Evolutionary conservation across 73 alveolate genomes (phyloP), one percentile per base, ranked within the genome.

Genomic region (Tetrahymena thermophila): DNA sequence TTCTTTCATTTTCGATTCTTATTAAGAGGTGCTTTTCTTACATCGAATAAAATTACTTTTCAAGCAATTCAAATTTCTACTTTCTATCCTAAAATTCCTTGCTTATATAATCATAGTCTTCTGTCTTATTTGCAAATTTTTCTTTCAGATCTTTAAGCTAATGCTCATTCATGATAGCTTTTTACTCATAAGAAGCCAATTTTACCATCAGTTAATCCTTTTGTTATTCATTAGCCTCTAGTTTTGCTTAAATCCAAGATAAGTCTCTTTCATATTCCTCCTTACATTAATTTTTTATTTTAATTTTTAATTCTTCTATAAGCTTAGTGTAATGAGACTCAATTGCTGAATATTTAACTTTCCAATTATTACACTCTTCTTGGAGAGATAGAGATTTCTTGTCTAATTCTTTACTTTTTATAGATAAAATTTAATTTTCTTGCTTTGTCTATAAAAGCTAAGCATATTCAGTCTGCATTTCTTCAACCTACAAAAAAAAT

Each of bases 331-430:
- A 71, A 71, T 71, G 89, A 23, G 89, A 71, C 31, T 71, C 89
- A 0, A 71, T 71, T 19, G 89, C 89, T 19, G 89, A 71, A 31
- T 71, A 71, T n/a, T 71, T 71, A 28, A 71, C 89, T 71, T 71
- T 71, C 89, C 89, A 71, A 71, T 71, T 71, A 71, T 71, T 71
- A 71, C 89, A 71, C n/a, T 71, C 89, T n/a, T 71, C 89, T 71
- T 71, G 11, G 42, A 71, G 31, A 15, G 89, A 4, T 2, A 71
- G 89, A 31, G 89, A 19, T 31, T 25, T 71, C 17, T 71, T 71
- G 11, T 71, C 89, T 71, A 71, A 71, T 71, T 71, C 89, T 31
- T 71, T 71, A 71, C 89, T 71, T n/a, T 31, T 71, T 8, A 71
- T 0, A 19, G 37, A 71, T 17, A 71, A 71, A 71, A 71, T n/a